Base-by-base conservation (phyloP, 805 yeast species). In the Zygosaccharomyces bailii region DNA sequence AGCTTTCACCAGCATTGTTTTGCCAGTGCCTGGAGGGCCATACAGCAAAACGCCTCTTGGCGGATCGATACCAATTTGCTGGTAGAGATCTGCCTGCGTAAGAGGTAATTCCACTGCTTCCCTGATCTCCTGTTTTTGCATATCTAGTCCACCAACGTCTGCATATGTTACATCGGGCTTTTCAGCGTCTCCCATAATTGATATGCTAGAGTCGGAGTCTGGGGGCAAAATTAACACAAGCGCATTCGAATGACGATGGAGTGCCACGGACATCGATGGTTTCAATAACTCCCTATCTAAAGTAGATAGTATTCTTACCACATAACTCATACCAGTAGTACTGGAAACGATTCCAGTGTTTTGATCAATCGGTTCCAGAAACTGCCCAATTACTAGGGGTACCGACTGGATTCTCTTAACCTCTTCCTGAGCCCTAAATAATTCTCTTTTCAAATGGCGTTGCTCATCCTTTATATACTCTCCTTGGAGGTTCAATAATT, bases 11-110 rank as follows among this genome's bases (percentile, higher is more conserved):
- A 93, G 77, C 98, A 93, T 90, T 17, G 99, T 93, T 68, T 93
- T 93, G 60, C 99, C 99, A 1, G 99, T 93, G 65, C 99, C 99
- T 38, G 99, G 99, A 8, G 99, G 98, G n/a, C 99, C 99, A 68
- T 93, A 93, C 49, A 93, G 73, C 55, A 93, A 70, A 23, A 93
- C 99, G 59, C 99, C 99, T 55, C 98, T 82, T 51, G 99, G 99
- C 14, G 99, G 99, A 60, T 93, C 98, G 53, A 93, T 90, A 70
- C 99, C 99, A 61, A 93, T 93, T 69, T 93, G 98, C 61, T 87
- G 85, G 70, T 93, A 93, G 53, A 95, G 74, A 59, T 95, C 99
- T 30, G 93, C 95, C 65, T 93, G 98, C 11, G 96, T 85, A 59
- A 93, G 76, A 9, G 99, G 99, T 56, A 93, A 75, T 68, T 93